phyloP scores from a whole-genome alignment of 148 eudicot genomes.

The Nyssa sinensis region DNA sequence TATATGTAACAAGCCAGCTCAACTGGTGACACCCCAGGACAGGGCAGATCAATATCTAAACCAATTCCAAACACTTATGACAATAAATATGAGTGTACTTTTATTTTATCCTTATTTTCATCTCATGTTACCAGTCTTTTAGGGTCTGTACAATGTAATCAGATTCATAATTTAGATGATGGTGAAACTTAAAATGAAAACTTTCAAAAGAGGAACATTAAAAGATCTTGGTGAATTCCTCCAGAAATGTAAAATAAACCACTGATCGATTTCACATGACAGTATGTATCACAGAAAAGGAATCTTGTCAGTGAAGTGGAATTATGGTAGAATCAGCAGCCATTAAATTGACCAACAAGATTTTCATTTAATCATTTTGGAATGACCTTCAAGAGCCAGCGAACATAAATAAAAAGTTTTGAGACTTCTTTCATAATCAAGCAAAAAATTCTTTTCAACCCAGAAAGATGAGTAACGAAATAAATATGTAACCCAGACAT shows the following conservation, averaged over 20 bases:
- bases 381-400: background rate
- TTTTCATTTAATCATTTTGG: background rate
- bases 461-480: background rate
- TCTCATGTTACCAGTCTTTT: background rate
- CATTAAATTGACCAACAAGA: background rate
- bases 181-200: conserved; percentile 5
- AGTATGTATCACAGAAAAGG: background rate
- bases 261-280: background rate
- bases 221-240: background rate
- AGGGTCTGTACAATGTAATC: background rate
- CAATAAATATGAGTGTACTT: too few relatives aligned
- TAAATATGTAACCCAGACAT: too few relatives aligned
- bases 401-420: background rate
- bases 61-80: background rate
- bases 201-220: background rate
- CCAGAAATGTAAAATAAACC: background rate
- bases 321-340: background rate
- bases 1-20: background rate
- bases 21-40: background rate
- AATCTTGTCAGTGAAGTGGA: background rate
- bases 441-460: background rate
- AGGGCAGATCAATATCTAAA: background rate
- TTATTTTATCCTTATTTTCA: background rate
- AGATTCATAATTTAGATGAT: background rate
- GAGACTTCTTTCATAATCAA: background rate